phyloP scores from a whole-genome alignment of 176 grass and related monocot species.

The Phragmites australis region DNA sequence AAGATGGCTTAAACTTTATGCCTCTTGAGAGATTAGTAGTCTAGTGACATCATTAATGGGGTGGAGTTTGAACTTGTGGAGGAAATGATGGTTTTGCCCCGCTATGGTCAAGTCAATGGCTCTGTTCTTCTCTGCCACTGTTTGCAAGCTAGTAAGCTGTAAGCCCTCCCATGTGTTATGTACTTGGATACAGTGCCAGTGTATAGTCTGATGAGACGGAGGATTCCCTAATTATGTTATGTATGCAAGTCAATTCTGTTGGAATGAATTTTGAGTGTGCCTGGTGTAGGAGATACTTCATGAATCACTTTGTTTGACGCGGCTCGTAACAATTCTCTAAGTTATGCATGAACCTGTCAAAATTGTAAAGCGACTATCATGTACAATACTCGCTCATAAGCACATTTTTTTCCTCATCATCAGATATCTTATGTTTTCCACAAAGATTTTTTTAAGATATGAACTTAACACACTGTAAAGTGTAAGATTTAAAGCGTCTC shows the following conservation, averaged over 20 bases:
- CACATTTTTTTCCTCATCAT: no score
- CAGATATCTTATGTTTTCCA: no score
- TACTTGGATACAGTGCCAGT: background rate
- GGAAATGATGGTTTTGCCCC: background rate
- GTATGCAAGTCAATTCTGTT: background rate
- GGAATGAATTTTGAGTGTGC: background rate
- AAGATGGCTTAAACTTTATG: conserved; percentile 22
- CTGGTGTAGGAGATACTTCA: no score
- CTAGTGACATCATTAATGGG: background rate
- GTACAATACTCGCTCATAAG: no score
- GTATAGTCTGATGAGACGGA: background rate
- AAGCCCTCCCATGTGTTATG: background rate
- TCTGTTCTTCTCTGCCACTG: background rate
- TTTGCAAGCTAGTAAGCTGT: background rate
- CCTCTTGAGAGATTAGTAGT: background rate
- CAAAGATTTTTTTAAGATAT: background rate
- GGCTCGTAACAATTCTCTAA: no score
- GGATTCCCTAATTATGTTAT: background rate
- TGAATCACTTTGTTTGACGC: no score
- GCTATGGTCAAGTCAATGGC: conserved; percentile 28
- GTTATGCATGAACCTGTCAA: no score
- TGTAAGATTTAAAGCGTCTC: no score
- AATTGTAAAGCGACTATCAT: no score
- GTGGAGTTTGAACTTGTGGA: background rate
- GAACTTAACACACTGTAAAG: background rate